These are phyloP conservation scores for Galerina marginata DNA, from an alignment of 768 basidiomycete genomes.

Conservation along the genomic window DNA sequence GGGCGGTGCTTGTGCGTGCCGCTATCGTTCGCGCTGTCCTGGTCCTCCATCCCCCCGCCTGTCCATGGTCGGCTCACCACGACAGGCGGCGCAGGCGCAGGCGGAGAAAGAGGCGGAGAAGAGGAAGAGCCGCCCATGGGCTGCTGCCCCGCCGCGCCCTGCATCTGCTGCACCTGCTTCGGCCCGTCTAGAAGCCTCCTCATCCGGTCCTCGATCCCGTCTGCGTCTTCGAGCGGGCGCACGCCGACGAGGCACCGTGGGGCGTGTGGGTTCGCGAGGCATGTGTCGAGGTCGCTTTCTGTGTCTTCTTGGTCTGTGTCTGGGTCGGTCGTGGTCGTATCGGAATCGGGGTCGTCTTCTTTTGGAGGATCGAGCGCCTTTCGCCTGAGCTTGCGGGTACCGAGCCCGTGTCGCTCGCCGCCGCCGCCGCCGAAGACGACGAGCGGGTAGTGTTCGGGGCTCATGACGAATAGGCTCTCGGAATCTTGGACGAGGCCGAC, in stretches of 20 bases:
- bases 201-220: conserved; percentile 47
- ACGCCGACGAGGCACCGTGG: conserved; percentile 67
- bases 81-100: background rate
- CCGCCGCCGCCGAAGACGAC: conserved; percentile 61
- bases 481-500: conserved; percentile 79
- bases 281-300: conserved; percentile 18
- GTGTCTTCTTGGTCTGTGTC: conserved; percentile 20
- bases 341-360: background rate
- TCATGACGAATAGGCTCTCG: conserved; percentile 85
- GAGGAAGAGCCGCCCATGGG: conserved; percentile 15
- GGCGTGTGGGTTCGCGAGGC: conserved; percentile 24
- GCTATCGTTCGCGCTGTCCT: conserved; percentile 14
- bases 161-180: conserved; percentile 7
- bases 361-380: background rate
- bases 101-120: too few relatives aligned
- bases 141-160: conserved; percentile 13
- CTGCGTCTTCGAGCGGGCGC: conserved; percentile 56
- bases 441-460: conserved; percentile 79
- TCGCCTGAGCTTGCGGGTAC: background rate
- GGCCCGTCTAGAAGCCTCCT: conserved; percentile 66
- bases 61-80: background rate
- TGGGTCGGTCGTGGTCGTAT: background rate
- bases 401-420: conserved; percentile 18
- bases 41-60: background rate
- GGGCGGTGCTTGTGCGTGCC: background rate